Base-by-base conservation (phyloP, 2,329 filamentous ascomycete species). In the Verruconis gallopava region DNA sequence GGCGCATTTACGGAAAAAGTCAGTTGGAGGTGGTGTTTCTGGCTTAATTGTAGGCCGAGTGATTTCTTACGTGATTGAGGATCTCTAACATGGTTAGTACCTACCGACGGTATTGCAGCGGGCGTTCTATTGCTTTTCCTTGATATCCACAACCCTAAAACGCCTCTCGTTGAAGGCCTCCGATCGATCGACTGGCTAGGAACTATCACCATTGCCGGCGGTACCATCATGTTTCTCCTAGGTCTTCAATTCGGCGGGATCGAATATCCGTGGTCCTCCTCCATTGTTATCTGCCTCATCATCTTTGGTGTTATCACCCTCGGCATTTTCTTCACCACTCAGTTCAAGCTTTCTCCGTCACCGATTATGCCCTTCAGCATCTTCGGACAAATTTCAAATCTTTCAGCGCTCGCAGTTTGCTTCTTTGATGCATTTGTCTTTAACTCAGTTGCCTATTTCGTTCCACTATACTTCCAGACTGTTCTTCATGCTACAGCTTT, bases 311-410 rank as follows among this genome's bases (percentile, higher is more conserved):
- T 55, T 5, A 39, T 67, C 3, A 67, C 70, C 59, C 61, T 65
- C 3, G 54, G 64, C 21, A 54, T 67, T 0, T 75, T 85, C 51
- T 53, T 81, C 33, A 58, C 75, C 47, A 72, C 73, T 49, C 81
- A 86, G 57, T 72, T 70, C 55, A 69, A 69, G 41, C 52, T 83
- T 5, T 79, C 79, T 3, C 65, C 66, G 42, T 73, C 77, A 50
- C 81, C 81, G 0, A 61, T 86, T n/a, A 78, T 85, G 49, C 81
- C 80, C 0, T 59, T 82, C 43, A 63, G 63, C 2, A 61, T 85
- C 0, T 81, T 84, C 57, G 59, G 58, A 2, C 61, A 65, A 13
- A 51, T 59, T 21, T 73, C 76, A 1, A 78, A 74, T 42, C 54
- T 74, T 9, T 77, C 77, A 1, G 64, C 68, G 3, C 66, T 80